phyloP scores from a whole-genome alignment of 1,284 basidiomycete genomes.

The Phenoliferia sp. region DNA sequence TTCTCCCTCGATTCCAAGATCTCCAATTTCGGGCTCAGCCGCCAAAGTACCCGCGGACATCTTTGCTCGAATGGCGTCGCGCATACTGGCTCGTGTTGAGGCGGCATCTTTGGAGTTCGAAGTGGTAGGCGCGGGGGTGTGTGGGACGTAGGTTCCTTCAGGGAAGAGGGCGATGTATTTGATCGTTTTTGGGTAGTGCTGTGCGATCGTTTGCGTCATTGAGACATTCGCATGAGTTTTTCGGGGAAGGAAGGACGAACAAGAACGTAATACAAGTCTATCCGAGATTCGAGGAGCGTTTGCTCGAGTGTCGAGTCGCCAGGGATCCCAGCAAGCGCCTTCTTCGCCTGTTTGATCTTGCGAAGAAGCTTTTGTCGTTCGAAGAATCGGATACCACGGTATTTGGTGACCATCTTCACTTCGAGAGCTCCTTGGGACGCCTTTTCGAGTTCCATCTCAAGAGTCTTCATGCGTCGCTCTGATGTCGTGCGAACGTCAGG shows the following conservation, averaged over 20 bases:
- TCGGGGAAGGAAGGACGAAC: background rate
- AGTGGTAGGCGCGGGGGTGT: conserved; percentile 1
- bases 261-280: conserved; percentile 7
- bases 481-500: conserved; percentile 26
- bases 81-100: conserved; percentile 4
- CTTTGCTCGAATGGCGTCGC: background rate
- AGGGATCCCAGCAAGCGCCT: conserved; percentile 1
- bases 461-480: conserved; percentile 18
- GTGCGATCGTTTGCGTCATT: background rate
- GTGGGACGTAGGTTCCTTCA: conserved; percentile 25
- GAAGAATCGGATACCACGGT: conserved; percentile 33
- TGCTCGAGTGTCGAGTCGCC: background rate
- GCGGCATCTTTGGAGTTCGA: background rate
- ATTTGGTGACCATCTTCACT: conserved; percentile 30
- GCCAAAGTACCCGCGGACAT: conserved; percentile 8
- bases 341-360: conserved; percentile 31
- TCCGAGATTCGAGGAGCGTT: conserved; percentile 12
- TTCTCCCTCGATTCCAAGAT: conserved; percentile 30
- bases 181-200: conserved; percentile 26
- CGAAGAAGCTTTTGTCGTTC: conserved; percentile 31
- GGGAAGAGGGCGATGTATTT: conserved; percentile 34
- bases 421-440: conserved; percentile 15
- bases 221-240: background rate
- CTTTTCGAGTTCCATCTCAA: conserved; percentile 21
- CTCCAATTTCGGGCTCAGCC: conserved; percentile 16